These are phyloP conservation scores for Penicillium hordei DNA, from an alignment of 2,329 filamentous ascomycete species.

Conservation along the genomic window DNA sequence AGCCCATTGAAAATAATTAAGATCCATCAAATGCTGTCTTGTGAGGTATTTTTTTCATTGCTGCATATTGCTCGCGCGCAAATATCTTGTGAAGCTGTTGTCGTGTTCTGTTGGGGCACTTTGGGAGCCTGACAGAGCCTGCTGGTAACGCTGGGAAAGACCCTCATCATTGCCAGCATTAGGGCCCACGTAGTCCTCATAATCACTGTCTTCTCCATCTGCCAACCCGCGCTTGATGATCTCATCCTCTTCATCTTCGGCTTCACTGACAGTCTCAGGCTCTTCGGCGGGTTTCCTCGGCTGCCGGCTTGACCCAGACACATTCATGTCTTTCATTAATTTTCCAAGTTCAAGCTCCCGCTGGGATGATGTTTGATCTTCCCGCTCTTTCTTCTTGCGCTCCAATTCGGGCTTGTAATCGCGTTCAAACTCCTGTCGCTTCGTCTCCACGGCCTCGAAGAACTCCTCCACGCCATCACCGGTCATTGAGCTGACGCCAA, in stretches of 20 bases:
- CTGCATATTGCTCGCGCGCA: slow-evolving; percentile 42
- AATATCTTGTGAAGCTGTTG: slow-evolving; percentile 53
- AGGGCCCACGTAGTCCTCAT: slow-evolving; percentile 56
- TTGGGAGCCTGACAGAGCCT: slow-evolving; percentile 63
- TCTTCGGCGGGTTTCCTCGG: slow-evolving; percentile 29
- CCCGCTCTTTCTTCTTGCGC: slow-evolving; percentile 70
- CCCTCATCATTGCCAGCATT: slow-evolving; percentile 63
- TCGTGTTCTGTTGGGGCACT: slow-evolving; percentile 46
- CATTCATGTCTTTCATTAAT: slow-evolving; percentile 90
- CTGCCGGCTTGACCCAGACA: slow-evolving; percentile 46
- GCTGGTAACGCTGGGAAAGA: slow-evolving; percentile 72
- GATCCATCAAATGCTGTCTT: slow-evolving; percentile 2
- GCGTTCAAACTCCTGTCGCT: slow-evolving; percentile 80
- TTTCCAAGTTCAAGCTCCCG: slow-evolving; percentile 82
- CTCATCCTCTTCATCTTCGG: slow-evolving; percentile 52
- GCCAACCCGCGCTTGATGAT: slow-evolving; percentile 45
- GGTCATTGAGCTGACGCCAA: slow-evolving; percentile 89
- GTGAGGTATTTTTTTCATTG: slow-evolving; percentile 16
- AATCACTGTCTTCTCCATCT: slow-evolving; percentile 51
- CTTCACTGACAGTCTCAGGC: slow-evolving; percentile 50
- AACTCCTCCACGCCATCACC: slow-evolving; percentile 91
- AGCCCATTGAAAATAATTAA: background rate
- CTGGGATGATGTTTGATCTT: slow-evolving; percentile 68
- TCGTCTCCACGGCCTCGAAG: slow-evolving; percentile 82
- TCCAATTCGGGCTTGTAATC: slow-evolving; percentile 95